Conservation (phyloP, 108 stramenopile species). For the Fragilaria radians region DNA sequence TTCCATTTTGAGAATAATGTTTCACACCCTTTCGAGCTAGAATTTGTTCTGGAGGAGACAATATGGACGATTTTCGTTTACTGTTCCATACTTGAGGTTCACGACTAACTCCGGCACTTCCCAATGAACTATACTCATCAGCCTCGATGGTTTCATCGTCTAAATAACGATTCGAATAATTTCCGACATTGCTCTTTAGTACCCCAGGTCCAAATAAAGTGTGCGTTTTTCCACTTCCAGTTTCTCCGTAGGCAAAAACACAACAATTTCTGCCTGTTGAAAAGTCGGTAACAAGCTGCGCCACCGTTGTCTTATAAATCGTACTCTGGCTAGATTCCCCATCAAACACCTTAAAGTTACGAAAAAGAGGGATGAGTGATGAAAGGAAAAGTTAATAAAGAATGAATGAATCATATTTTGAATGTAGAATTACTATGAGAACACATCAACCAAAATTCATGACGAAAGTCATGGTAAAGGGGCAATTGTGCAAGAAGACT, state of each 20-base stretch:
- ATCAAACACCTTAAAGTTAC: slow-evolving; percentile 3
- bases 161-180: background rate
- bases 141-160: slow-evolving; percentile 1
- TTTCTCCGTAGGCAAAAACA: slow-evolving; percentile 60
- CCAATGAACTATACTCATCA: slow-evolving; percentile 1
- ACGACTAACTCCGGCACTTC: slow-evolving; percentile 3
- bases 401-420: background rate
- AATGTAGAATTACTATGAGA: background rate
- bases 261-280: slow-evolving; percentile 8
- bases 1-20: background rate
- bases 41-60: slow-evolving; percentile 6
- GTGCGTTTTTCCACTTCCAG: slow-evolving; percentile 46
- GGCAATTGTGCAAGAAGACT: background rate
- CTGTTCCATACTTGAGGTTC: background rate
- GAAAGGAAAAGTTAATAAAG: background rate
- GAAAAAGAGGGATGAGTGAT: background rate
- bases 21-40: background rate
- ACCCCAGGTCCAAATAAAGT: slow-evolving; percentile 18
- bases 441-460: background rate
- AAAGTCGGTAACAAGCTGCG: slow-evolving; percentile 5
- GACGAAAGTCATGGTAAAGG: background rate
- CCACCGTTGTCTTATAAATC: background rate
- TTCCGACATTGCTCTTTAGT: background rate
- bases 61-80: background rate
- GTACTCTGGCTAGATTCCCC: background rate